These are phyloP conservation scores for Exophiala calicioides DNA, from an alignment of 2,329 filamentous ascomycete species.

Conservation along the genomic window DNA sequence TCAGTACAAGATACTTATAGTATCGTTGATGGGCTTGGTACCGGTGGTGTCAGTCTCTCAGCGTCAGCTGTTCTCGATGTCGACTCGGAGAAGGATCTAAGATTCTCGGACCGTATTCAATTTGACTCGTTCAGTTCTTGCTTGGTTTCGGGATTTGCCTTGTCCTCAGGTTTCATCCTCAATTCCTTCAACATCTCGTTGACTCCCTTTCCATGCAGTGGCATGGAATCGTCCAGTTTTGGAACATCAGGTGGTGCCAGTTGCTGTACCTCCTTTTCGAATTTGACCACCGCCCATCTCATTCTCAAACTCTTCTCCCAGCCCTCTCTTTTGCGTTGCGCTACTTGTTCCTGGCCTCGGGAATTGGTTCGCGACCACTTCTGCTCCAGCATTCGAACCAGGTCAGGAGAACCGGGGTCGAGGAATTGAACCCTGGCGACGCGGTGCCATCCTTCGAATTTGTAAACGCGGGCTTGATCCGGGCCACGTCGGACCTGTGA, in stretches of 20 bases:
- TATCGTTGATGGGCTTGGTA: no score
- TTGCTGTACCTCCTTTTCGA: slow-evolving; percentile 25
- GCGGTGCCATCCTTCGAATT: slow-evolving; percentile 20
- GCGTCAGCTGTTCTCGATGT: no score
- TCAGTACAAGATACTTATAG: no score
- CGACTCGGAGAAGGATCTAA: no score
- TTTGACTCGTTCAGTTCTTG: no score
- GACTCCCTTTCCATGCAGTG: slow-evolving; percentile 17
- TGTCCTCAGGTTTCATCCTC: slow-evolving; percentile 23
- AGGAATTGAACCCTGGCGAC: slow-evolving; percentile 18
- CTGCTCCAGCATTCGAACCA: slow-evolving; percentile 26
- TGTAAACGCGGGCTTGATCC: slow-evolving; percentile 3
- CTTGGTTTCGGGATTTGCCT: no score
- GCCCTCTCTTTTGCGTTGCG: slow-evolving; percentile 8
- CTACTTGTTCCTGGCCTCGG: slow-evolving; percentile 6
- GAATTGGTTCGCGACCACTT: slow-evolving; percentile 17
- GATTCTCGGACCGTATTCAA: no score
- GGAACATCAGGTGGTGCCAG: no score
- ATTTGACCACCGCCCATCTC: slow-evolving; percentile 27
- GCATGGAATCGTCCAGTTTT: no score
- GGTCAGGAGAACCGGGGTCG: slow-evolving; percentile 17
- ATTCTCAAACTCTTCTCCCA: slow-evolving; percentile 22
- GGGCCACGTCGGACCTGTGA: slow-evolving; percentile 2
- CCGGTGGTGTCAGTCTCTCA: no score
- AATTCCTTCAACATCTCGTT: slow-evolving; percentile 26